Conservation (phyloP, 345 rosid genomes). For the Ceriops decandra region DNA sequence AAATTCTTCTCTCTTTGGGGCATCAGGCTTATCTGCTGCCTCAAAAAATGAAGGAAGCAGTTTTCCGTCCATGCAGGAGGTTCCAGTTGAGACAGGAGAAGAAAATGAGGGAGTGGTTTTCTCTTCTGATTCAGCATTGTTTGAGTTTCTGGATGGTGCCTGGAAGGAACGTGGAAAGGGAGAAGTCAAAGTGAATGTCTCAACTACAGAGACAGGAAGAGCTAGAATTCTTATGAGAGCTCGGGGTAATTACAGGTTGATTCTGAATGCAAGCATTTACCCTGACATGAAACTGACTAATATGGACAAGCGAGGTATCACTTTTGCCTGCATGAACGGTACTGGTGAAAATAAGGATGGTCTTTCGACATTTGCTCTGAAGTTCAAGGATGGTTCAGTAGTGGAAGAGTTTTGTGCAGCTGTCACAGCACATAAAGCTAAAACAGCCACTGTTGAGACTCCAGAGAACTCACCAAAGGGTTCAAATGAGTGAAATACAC, state of each 20-base stretch:
- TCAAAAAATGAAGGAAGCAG: slow-evolving; percentile 57
- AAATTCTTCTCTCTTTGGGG: slow-evolving; percentile 50
- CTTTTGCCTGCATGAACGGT: slow-evolving; percentile 83
- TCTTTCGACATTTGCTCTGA: slow-evolving; percentile 74
- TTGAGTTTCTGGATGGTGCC: no score
- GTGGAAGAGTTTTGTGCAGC: slow-evolving; percentile 65
- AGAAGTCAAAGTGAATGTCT: slow-evolving; percentile 76
- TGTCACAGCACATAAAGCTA: slow-evolving; percentile 50
- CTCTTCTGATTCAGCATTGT: no score
- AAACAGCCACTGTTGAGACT: slow-evolving; percentile 38
- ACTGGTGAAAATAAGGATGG: slow-evolving; percentile 49
- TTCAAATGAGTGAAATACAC: slow-evolving; percentile 21
- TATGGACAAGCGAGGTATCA: slow-evolving; percentile 92
- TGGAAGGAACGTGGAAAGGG: slow-evolving; percentile 62
- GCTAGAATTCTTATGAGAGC: slow-evolving; percentile 92
- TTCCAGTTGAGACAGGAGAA: slow-evolving; percentile 85
- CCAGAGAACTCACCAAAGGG: slow-evolving; percentile 76
- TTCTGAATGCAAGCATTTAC: slow-evolving; percentile 81
- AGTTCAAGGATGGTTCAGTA: slow-evolving; percentile 69
- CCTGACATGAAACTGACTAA: slow-evolving; percentile 86
- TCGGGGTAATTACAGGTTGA: slow-evolving; percentile 80
- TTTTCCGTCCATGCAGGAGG: slow-evolving; percentile 72
- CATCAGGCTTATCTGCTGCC: slow-evolving; percentile 43
- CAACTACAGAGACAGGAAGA: slow-evolving; percentile 45
- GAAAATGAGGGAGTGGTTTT: slow-evolving; percentile 60